phyloP scores from a whole-genome alignment of 768 basidiomycete species.

The Amanita exitialis region DNA sequence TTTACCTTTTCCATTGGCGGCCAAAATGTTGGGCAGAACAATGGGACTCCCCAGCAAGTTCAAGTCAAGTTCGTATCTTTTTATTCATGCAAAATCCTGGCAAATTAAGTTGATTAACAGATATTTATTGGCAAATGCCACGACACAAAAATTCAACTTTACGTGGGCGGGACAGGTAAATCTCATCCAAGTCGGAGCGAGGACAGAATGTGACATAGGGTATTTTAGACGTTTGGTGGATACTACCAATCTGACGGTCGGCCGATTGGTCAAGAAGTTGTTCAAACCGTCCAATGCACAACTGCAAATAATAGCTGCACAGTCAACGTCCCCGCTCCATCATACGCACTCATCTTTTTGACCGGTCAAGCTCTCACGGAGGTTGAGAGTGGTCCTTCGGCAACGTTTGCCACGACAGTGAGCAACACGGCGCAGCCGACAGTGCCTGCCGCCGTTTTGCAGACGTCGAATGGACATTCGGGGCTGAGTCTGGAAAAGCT shows the following conservation, averaged over 20 bases:
- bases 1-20: constrained; percentile 30
- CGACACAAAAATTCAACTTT: constrained; percentile 53
- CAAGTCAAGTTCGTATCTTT: constrained; percentile 41
- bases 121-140: constrained; percentile 46
- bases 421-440: constrained; percentile 39
- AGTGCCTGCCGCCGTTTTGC: constrained; percentile 43
- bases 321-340: constrained; percentile 58
- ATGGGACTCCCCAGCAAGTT: constrained; percentile 42
- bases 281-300: constrained; percentile 55
- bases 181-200: not conserved
- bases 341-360: constrained; percentile 70
- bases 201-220: not conserved
- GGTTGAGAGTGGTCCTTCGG: constrained; percentile 18
- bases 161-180: constrained; percentile 72
- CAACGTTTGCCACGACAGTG: constrained; percentile 51
- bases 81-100: constrained; percentile 8
- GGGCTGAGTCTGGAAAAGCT: constrained; percentile 16
- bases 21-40: constrained; percentile 42
- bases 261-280: constrained; percentile 39
- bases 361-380: constrained; percentile 26
- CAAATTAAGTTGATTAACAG: constrained; percentile 16
- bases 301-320: constrained; percentile 39
- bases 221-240: constrained; percentile 45
- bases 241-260: constrained; percentile 61
- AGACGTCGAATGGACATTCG: constrained; percentile 38